Evolutionary conservation across 768 basidiomycete species (phyloP).

Genomic region (Suillus placidus): DNA sequence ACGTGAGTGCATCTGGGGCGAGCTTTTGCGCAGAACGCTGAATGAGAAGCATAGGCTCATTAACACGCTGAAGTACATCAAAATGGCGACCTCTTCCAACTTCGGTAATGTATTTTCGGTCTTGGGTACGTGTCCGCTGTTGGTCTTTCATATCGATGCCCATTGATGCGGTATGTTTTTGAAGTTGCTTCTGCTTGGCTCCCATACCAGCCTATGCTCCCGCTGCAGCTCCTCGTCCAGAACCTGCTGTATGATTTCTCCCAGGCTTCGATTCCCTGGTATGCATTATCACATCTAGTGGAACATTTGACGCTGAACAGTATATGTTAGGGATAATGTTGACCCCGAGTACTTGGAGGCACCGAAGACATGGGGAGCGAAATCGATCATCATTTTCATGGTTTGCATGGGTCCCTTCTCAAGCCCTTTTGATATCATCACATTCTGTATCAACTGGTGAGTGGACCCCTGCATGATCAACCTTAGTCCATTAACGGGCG

Average conservation of each 20-base stretch:
- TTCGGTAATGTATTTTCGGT: conserved; percentile 39
- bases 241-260: conserved; percentile 41
- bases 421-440: conserved; percentile 38
- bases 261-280: conserved; percentile 41
- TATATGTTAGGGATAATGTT: conserved; percentile 36
- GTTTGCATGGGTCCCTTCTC: conserved; percentile 39
- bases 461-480: neutral
- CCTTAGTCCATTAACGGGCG: neutral
- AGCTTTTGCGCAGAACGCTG: conserved; percentile 9
- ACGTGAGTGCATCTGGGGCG: conserved; percentile 25
- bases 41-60: conserved; percentile 31
- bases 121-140: conserved; percentile 23
- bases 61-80: conserved; percentile 41
- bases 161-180: conserved; percentile 1
- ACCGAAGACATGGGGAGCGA: conserved; percentile 36
- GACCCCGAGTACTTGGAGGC: conserved; percentile 38
- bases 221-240: conserved; percentile 35
- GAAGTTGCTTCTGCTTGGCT: conserved; percentile 41
- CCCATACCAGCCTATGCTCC: conserved; percentile 41
- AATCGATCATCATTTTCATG: conserved; percentile 41
- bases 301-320: conserved; percentile 13
- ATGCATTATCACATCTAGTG: neutral
- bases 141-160: neutral
- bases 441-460: conserved; percentile 37
- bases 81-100: conserved; percentile 41